phyloP scores from a whole-genome alignment of 352 stramenopile genomes.

The Pythium vanterpoolii region DNA sequence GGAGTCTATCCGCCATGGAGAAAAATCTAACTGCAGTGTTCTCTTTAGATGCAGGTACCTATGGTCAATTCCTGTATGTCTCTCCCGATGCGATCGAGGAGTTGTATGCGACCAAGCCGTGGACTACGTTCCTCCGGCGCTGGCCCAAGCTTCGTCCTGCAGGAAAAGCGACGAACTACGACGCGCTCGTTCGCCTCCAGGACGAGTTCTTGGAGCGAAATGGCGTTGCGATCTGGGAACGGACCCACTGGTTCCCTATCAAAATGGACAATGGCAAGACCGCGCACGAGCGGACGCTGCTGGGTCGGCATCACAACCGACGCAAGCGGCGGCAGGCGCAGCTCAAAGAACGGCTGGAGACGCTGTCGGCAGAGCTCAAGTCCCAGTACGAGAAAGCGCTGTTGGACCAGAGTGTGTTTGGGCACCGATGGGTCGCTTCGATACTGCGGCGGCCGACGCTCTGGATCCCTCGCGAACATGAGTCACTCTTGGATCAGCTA shows the following conservation, averaged over 20 bases:
- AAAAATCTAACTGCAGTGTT: neutral
- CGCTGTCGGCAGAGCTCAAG: conserved; percentile 24
- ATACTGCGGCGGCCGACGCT: conserved; percentile 37
- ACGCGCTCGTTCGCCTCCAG: conserved; percentile 26
- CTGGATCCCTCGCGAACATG: conserved; percentile 37
- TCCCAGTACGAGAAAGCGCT: conserved; percentile 23
- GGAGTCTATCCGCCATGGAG: neutral
- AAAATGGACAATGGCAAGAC: conserved; percentile 39
- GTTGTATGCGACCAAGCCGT: conserved; percentile 28
- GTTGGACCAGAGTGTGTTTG: conserved; percentile 41
- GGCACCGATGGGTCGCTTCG: conserved; percentile 22
- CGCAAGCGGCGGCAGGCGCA: conserved; percentile 39
- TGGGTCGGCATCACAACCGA: conserved; percentile 32
- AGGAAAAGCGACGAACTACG: conserved; percentile 13
- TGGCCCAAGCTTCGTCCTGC: conserved; percentile 29
- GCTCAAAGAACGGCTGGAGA: conserved; percentile 35
- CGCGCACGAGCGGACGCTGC: conserved; percentile 23
- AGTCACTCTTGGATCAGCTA: conserved; percentile 35
- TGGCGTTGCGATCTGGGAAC: conserved; percentile 42
- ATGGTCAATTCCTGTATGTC: conserved; percentile 24
- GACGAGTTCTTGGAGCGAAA: conserved; percentile 35
- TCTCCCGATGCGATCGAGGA: conserved; percentile 17
- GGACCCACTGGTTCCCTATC: conserved; percentile 49
- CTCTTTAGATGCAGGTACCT: conserved; percentile 17
- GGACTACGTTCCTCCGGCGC: conserved; percentile 15